These are phyloP conservation scores for Cucumis cinereus DNA, from an alignment of 306 rosid genomes.

Conservation along the genomic window DNA sequence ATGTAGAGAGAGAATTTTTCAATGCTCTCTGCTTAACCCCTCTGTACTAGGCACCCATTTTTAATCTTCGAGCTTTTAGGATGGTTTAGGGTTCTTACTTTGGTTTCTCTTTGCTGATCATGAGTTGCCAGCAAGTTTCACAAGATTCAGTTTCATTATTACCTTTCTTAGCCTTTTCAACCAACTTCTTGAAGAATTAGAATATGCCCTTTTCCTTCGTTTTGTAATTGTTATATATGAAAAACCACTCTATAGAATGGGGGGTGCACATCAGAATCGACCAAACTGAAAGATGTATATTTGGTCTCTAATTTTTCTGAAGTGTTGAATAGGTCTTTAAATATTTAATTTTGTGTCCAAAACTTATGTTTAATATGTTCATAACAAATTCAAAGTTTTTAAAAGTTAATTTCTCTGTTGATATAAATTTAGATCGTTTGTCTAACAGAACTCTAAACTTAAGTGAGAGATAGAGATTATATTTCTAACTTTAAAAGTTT, in stretches of 20 bases:
- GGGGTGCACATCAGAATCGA: not conserved
- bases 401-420: too few relatives aligned
- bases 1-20: not conserved
- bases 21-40: not conserved
- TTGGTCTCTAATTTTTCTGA: too few relatives aligned
- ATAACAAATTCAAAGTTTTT: too few relatives aligned
- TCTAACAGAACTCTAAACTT: too few relatives aligned
- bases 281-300: too few relatives aligned
- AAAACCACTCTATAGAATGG: too few relatives aligned
- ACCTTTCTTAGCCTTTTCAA: not conserved
- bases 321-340: too few relatives aligned
- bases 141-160: not conserved
- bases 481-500: too few relatives aligned
- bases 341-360: too few relatives aligned
- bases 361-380: too few relatives aligned
- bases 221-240: not conserved
- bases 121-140: not conserved
- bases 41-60: not conserved
- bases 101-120: not conserved
- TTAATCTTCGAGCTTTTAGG: not conserved
- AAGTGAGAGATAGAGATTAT: too few relatives aligned
- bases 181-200: not conserved
- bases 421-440: too few relatives aligned
- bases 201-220: not conserved
- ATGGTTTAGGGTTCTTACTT: not conserved